These are phyloP conservation scores for Roridomyces roridus DNA, from an alignment of 768 basidiomycete species.

Conservation along the genomic window DNA sequence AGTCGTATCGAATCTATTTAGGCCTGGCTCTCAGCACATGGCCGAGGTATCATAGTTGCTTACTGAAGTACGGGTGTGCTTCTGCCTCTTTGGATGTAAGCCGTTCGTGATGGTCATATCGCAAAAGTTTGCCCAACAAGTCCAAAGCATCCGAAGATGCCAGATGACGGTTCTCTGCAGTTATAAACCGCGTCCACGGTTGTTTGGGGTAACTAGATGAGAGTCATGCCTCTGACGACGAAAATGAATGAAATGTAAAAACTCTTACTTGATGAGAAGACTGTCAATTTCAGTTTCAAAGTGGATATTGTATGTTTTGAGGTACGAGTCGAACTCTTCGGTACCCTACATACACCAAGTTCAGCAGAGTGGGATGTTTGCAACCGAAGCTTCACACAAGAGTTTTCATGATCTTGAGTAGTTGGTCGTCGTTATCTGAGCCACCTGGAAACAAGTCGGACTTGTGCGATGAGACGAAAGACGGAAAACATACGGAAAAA, in stretches of 20 bases:
- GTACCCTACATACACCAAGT: conserved; percentile 44
- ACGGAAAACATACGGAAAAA: conserved; percentile 66
- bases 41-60: conserved; percentile 22
- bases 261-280: conserved; percentile 56
- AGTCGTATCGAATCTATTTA: conserved; percentile 53
- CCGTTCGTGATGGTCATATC: conserved; percentile 74
- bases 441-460: conserved; percentile 38
- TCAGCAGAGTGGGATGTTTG: neutral
- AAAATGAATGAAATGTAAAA: too few species aligned
- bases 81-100: conserved; percentile 72
- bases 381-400: conserved; percentile 38
- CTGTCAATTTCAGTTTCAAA: conserved; percentile 67
- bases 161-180: conserved; percentile 60
- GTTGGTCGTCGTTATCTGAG: conserved; percentile 74
- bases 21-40: conserved; percentile 17
- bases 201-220: conserved; percentile 59
- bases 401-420: conserved; percentile 71
- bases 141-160: conserved; percentile 70
- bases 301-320: conserved; percentile 67
- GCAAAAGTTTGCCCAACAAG: conserved; percentile 68
- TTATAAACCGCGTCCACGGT: conserved; percentile 70
- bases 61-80: conserved; percentile 71
- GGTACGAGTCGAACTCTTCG: conserved; percentile 65
- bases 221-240: too few species aligned
- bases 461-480: too few species aligned